Percentiles rank a stretch among this genome's conserved stretches.
Evolutionary conservation across 768 basidiomycete genomes (phyloP).

Genomic region (Russula virescens): DNA sequence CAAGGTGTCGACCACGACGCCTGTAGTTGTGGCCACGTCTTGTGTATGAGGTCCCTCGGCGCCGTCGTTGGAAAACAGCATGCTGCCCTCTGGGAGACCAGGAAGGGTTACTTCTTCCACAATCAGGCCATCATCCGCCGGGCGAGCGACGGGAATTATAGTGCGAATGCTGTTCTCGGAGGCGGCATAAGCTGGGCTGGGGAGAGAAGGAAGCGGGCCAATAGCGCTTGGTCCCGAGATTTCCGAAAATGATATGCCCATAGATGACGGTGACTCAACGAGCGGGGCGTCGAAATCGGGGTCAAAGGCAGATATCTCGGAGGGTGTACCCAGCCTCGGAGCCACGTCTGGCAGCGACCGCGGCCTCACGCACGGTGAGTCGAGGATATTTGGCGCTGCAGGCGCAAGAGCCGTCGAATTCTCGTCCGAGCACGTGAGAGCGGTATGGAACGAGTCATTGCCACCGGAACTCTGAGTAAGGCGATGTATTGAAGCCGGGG

Average conservation of each 20-base stretch:
- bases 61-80: neutral
- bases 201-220: constrained; percentile 3
- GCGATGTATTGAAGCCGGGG: constrained; percentile 2
- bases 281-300: neutral
- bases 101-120: neutral
- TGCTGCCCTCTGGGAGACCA: neutral
- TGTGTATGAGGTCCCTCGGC: neutral
- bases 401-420: neutral
- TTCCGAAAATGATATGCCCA: neutral
- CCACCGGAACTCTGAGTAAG: neutral
- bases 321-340: neutral
- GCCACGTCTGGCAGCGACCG: neutral
- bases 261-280: constrained; percentile 4
- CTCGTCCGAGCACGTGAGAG: neutral
- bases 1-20: neutral
- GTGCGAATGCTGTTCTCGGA: neutral
- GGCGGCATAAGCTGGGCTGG: neutral
- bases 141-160: neutral
- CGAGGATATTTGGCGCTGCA: neutral
- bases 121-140: neutral
- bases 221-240: constrained; percentile 6
- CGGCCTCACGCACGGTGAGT: no score
- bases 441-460: neutral
- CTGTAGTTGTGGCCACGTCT: neutral
- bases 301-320: neutral